Evolutionary conservation across 331 rosid species (phyloP), one percentile per base, ranked within the genome.

Genomic region (Malus hybrid): DNA sequence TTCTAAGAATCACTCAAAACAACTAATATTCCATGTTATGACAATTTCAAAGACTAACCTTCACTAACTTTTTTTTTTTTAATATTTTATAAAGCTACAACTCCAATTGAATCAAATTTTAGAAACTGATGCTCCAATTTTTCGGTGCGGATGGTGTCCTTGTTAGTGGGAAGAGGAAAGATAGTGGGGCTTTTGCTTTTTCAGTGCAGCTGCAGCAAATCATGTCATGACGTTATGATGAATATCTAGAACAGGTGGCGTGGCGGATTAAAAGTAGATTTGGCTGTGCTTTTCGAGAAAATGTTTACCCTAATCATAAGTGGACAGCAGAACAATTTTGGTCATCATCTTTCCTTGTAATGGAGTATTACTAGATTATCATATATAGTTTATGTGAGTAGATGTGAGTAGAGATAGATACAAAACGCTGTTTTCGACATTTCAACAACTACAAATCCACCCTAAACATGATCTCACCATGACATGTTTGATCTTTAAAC

Each of bases 181-280:
- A 70, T 78, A 80, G 94, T 87, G 89, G 90, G 63, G 69, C 34
- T n/a, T 18, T 5, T 32, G 54, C 79, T 74, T 74, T 60, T 48
- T n/a, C 46, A 46, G 48, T 19, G 77, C 70, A 18, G 32, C 55
- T 2, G 55, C 27, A 9, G 61, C 48, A 57, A 62, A 7, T 62
- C 32, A 60, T 24, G 44, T 24, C 68, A 16, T 3, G 29, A n/a
- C 10, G 64, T 60, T 42, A 24, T 72, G 12, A 62, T 73, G 12
- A 39, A 0, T 27, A 39, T 61, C 29, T 29, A 6, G 29, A 60
- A 59, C 57, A 27, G n/a, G 16, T 73, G 76, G 42, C 60, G 62
- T 10, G 59, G 24, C 31, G 28, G 14, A 61, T 61, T 27, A 13
- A 27, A 61, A 61, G 56, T 16, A 2, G 20, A 52, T 52, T 52